Evolutionary conservation across 2,329 filamentous ascomycete genomes (phyloP).

Genomic region (Knufia petricola): DNA sequence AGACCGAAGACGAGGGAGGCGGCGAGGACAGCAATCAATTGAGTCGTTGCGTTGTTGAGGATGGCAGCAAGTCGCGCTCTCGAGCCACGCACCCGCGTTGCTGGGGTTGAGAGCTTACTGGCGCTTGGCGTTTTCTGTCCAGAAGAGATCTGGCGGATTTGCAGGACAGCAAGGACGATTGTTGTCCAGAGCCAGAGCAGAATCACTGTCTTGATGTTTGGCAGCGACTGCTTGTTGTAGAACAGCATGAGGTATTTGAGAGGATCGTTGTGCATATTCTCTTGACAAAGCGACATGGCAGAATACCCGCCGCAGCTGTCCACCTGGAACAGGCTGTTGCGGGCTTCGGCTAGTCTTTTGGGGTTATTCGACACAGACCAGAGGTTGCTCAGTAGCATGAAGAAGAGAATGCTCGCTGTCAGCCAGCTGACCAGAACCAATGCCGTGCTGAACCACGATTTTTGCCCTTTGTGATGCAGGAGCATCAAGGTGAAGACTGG

Average conservation of each 20-base stretch:
- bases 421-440: neutral
- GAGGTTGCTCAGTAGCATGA: neutral
- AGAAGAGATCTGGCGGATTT: neutral
- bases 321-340: slow-evolving; percentile 1
- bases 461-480: neutral
- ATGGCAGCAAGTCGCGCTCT: neutral
- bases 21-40: neutral
- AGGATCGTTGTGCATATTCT: neutral
- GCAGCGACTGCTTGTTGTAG: neutral
- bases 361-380: neutral
- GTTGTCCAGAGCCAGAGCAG: neutral
- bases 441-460: neutral
- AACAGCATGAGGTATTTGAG: neutral
- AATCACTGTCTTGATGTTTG: neutral
- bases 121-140: neutral
- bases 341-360: neutral
- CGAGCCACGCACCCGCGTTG: neutral
- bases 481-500: slow-evolving; percentile 2
- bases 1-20: neutral
- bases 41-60: neutral
- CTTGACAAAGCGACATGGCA: neutral
- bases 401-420: neutral
- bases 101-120: neutral
- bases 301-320: neutral
- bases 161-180: neutral